These are phyloP conservation scores for Sphaerulina musiva DNA, from an alignment of 2,329 filamentous ascomycete genomes.

Conservation along the genomic window DNA sequence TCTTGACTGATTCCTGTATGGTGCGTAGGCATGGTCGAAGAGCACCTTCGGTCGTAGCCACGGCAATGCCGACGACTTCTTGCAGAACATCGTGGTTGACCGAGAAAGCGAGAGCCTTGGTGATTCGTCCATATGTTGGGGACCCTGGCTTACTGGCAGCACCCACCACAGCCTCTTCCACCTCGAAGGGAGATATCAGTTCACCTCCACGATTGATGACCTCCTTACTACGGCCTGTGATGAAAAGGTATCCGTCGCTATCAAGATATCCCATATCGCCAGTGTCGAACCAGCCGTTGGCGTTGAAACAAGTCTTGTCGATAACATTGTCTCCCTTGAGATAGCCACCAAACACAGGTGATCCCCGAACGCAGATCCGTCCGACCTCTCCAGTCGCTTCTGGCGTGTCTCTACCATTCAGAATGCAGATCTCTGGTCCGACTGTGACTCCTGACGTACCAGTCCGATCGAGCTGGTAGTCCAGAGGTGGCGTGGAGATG, in stretches of 20 bases:
- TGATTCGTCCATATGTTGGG: slow-evolving; percentile 43
- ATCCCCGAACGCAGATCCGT: slow-evolving; percentile 47
- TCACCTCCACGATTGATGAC: slow-evolving; percentile 55
- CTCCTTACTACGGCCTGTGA: slow-evolving; percentile 52
- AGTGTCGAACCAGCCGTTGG: slow-evolving; percentile 50
- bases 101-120: slow-evolving; percentile 50
- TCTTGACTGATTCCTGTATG: slow-evolving; percentile 44
- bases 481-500: slow-evolving; percentile 50
- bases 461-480: slow-evolving; percentile 47
- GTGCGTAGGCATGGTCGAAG: slow-evolving; percentile 45
- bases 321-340: slow-evolving; percentile 40
- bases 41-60: slow-evolving; percentile 44
- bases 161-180: slow-evolving; percentile 51
- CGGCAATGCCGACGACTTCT: slow-evolving; percentile 50
- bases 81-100: slow-evolving; percentile 49
- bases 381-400: slow-evolving; percentile 36
- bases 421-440: slow-evolving; percentile 48
- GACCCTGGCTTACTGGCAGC: slow-evolving; percentile 41
- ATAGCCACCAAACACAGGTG: slow-evolving; percentile 49
- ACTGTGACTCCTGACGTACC: slow-evolving; percentile 50
- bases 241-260: slow-evolving; percentile 47
- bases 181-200: slow-evolving; percentile 54
- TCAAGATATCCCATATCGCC: slow-evolving; percentile 51
- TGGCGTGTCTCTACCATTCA: slow-evolving; percentile 39
- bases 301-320: slow-evolving; percentile 44